A percentile compares a stretch with the other conserved stretches of the same genome.
These are phyloP conservation scores for Coemansia sp. DNA, from an alignment of 192 early-diverging fungal species.

Conservation along the genomic window DNA sequence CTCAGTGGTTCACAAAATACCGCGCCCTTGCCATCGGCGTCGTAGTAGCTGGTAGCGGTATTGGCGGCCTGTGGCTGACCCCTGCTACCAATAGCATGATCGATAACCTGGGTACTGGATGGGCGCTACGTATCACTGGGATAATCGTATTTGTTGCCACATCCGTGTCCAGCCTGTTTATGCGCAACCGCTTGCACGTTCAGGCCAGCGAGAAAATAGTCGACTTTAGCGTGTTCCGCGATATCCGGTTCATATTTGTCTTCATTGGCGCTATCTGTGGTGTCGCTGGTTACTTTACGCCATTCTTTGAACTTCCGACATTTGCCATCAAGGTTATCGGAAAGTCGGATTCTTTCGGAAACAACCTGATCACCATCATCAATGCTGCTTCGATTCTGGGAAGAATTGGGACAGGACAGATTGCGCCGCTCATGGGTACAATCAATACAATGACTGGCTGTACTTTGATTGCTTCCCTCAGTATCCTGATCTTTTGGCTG, in stretches of 20 bases:
- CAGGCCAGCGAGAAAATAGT: conserved; percentile 33
- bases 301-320: conserved; percentile 56
- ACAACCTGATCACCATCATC: conserved; percentile 64
- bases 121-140: conserved; percentile 57
- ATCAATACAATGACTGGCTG: conserved; percentile 60
- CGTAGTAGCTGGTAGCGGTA: conserved; percentile 55
- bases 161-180: conserved; percentile 40
- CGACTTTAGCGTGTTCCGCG: conserved; percentile 49
- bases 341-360: conserved; percentile 44
- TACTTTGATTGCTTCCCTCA: conserved; percentile 37
- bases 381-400: conserved; percentile 62
- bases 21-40: conserved; percentile 56
- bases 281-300: conserved; percentile 60
- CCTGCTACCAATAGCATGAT: conserved; percentile 53
- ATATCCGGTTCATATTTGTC: conserved; percentile 44
- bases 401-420: conserved; percentile 62
- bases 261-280: conserved; percentile 41
- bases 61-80: conserved; percentile 56
- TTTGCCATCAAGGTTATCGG: conserved; percentile 38
- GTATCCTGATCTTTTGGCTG: conserved; percentile 56
- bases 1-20: conserved; percentile 56
- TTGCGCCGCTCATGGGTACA: conserved; percentile 61
- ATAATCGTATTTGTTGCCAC: conserved; percentile 47
- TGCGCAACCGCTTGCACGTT: conserved; percentile 32
- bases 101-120: conserved; percentile 44